Evolutionary conservation across 2,329 filamentous ascomycete genomes (phyloP).

Genomic region (Sporothrix dimorphospora): DNA sequence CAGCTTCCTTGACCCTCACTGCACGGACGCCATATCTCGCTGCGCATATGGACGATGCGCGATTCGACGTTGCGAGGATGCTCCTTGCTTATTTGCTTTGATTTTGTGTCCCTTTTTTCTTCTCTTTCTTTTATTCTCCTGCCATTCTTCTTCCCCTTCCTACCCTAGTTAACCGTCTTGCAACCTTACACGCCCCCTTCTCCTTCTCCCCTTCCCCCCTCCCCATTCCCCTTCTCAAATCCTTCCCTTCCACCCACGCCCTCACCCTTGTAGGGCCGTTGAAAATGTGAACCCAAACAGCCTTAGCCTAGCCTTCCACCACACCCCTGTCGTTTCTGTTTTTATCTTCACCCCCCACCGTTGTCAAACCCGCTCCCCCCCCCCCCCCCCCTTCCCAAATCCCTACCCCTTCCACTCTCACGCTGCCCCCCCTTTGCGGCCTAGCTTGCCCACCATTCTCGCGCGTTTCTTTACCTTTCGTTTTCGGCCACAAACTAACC

Average conservation of each 20-base stretch:
- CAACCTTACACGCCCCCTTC: neutral
- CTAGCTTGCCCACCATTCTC: neutral
- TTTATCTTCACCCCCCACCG: constrained; percentile 21
- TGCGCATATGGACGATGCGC: neutral
- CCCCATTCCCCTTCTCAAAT: constrained; percentile 2
- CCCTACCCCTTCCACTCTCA: neutral
- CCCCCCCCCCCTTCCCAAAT: neutral
- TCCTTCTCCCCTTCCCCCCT: neutral
- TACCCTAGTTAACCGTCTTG: neutral
- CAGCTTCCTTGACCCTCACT: neutral
- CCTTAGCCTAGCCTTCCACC: constrained; percentile 27
- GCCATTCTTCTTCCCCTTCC: neutral
- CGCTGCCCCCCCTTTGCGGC: constrained; percentile 3
- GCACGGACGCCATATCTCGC: constrained; percentile 16
- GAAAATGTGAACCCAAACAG: constrained; percentile 29
- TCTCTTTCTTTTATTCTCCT: neutral
- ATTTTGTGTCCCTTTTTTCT: constrained; percentile 12
- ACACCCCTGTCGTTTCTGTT: constrained; percentile 22
- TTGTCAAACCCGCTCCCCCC: neutral
- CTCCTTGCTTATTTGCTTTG: neutral
- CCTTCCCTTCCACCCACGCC: neutral
- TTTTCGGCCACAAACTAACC: neutral
- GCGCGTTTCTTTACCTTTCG: constrained; percentile 10
- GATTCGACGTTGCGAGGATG: neutral
- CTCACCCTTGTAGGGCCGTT: constrained; percentile 27